A percentile compares a stretch with the other conserved stretches of the same genome.
Conservation (phyloP, 129 eudicot genomes). For the Flaveria sonorensis region DNA sequence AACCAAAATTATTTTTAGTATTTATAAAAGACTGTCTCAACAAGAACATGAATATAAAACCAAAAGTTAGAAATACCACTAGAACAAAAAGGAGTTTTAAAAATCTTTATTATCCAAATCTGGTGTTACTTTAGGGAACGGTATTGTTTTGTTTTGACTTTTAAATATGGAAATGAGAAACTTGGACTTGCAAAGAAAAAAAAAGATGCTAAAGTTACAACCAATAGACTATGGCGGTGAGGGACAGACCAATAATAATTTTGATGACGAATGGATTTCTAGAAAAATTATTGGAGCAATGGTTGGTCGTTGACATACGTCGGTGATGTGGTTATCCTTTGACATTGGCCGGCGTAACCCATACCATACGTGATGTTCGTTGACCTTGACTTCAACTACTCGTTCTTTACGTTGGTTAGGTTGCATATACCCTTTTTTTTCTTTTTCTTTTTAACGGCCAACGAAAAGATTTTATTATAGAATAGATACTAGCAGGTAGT, state of each 20-base stretch:
- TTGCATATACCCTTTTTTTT: background rate
- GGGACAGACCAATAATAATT: slow-evolving; percentile 12
- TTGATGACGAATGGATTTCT: background rate
- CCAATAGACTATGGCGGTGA: background rate
- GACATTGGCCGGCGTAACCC: slow-evolving; percentile 19
- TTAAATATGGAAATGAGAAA: background rate
- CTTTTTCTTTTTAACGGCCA: background rate
- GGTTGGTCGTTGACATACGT: background rate
- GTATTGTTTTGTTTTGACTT: background rate
- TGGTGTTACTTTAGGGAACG: background rate
- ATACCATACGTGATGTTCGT: slow-evolving; percentile 10
- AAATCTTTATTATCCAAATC: too few species aligned
- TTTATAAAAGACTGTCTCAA: too few species aligned
- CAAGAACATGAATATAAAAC: too few species aligned
- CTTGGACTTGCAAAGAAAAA: background rate
- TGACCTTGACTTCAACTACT: slow-evolving; percentile 15
- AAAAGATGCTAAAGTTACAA: background rate
- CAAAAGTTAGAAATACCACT: too few species aligned
- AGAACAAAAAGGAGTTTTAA: too few species aligned
- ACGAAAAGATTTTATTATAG: too few species aligned
- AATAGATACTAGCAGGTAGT: too few species aligned
- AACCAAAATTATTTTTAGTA: too few species aligned
- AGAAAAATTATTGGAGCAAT: background rate
- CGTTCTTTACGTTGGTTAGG: background rate
- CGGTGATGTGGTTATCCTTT: background rate